Conservation (phyloP, 2,329 filamentous ascomycete species). For the Botryotinia globosa region DNA sequence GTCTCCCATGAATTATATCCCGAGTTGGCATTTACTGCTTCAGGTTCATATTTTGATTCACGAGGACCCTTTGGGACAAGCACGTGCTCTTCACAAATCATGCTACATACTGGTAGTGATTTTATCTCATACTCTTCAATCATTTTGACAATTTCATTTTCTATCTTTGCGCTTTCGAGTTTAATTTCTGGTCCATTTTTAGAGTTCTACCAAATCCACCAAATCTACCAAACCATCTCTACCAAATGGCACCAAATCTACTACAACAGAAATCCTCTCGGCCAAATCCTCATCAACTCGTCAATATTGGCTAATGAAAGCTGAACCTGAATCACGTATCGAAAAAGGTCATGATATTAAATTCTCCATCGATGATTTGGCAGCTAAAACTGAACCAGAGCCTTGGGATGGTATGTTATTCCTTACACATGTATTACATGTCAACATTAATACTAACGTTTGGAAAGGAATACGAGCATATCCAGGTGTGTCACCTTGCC, state of each 20-base stretch:
- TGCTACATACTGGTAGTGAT: background rate
- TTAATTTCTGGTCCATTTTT: conserved; percentile 8
- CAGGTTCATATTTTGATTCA: background rate
- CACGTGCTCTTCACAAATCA: background rate
- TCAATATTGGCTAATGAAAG: conserved; percentile 80
- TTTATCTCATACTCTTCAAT: background rate
- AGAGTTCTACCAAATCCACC: conserved; percentile 18
- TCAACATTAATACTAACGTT: conserved; percentile 20
- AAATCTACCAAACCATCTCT: conserved; percentile 6
- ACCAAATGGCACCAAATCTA: conserved; percentile 19
- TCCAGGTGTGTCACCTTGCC: conserved; percentile 39
- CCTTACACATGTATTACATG: conserved; percentile 1
- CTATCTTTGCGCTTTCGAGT: background rate
- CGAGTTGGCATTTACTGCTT: background rate
- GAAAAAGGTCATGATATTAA: conserved; percentile 86
- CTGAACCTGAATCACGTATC: conserved; percentile 80
- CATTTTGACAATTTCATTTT: background rate
- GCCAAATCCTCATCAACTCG: conserved; percentile 27
- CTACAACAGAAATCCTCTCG: conserved; percentile 9
- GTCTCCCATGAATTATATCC: background rate
- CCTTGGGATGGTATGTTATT: conserved; percentile 77
- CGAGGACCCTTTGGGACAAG: background rate
- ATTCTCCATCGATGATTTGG: conserved; percentile 91
- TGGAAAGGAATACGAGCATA: conserved; percentile 49
- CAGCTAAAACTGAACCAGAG: conserved; percentile 69